A percentile compares a stretch with the other conserved stretches of the same genome.
Conservation (phyloP, 1,139 yeast genomes). For the Suhomyces coccinellae region DNA sequence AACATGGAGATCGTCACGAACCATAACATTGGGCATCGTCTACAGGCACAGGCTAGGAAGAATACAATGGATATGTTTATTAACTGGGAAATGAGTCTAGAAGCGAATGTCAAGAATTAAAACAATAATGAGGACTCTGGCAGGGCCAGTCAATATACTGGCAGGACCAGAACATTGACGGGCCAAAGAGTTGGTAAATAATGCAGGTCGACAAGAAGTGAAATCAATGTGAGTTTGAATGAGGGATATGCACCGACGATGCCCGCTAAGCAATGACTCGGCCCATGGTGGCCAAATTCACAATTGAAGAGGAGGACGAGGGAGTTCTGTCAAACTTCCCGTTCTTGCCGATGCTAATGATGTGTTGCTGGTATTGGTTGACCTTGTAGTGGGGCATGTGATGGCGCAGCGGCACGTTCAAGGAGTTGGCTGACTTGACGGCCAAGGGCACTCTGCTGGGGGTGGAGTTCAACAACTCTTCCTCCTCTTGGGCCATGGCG, state of each 20-base stretch:
- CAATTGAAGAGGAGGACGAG: conserved; percentile 8
- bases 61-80: background rate
- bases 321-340: conserved; percentile 10
- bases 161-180: background rate
- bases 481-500: conserved; percentile 16
- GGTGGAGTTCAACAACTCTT: conserved; percentile 13
- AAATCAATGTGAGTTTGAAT: conserved; percentile 4
- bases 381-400: conserved; percentile 6
- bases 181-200: background rate
- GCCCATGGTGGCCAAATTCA: conserved; percentile 11
- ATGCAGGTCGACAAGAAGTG: conserved; percentile 7
- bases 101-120: conserved; percentile 2
- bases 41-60: background rate
- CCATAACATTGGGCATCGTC: background rate
- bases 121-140: conserved; percentile 1
- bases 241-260: background rate
- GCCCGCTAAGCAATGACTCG: conserved; percentile 12
- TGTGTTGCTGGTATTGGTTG: conserved; percentile 10
- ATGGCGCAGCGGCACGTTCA: conserved; percentile 13
- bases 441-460: conserved; percentile 24
- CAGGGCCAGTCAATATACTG: background rate
- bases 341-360: conserved; percentile 5
- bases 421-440: conserved; percentile 20
- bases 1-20: too few species aligned
- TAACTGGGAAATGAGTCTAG: background rate